Conservation (phyloP, 106 monocot genomes). For the Posidonia australis region DNA sequence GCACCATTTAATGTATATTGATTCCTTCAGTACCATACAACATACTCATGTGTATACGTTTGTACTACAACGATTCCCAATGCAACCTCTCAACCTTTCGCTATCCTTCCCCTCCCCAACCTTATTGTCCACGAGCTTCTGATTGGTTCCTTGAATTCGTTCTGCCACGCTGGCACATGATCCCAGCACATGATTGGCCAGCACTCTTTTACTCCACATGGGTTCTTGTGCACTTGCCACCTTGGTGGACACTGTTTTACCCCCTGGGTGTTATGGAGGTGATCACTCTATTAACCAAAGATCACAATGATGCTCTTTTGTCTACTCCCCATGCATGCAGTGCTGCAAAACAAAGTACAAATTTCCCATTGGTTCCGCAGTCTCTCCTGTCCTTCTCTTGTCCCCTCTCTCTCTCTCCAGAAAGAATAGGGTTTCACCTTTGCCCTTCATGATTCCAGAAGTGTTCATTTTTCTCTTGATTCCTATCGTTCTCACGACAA, state of each 20-base stretch:
- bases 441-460: not conserved
- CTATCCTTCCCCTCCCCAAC: not conserved
- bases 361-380: not conserved
- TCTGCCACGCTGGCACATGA: conserved; percentile 10
- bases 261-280: not conserved
- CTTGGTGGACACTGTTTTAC: not conserved
- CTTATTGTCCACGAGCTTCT: conserved; percentile 4
- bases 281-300: not conserved
- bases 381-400: too few species aligned
- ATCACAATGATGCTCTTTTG: not conserved
- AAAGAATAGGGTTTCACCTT: not conserved
- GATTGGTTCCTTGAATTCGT: conserved; percentile 11
- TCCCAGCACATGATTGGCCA: conserved; percentile 11
- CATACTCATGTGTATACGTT: too few species aligned
- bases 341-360: not conserved
- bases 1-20: not conserved
- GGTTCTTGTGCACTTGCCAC: not conserved
- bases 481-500: too few species aligned
- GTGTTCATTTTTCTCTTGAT: too few species aligned
- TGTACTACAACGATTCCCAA: not conserved
- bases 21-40: too few species aligned
- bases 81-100: not conserved
- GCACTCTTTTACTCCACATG: not conserved
- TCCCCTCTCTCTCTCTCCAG: not conserved
- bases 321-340: conserved; percentile 4